Percentiles rank a stretch among this genome's conserved stretches.
Evolutionary conservation across 140 eudicot species (phyloP).

Genomic region (Senecio squalidus): DNA sequence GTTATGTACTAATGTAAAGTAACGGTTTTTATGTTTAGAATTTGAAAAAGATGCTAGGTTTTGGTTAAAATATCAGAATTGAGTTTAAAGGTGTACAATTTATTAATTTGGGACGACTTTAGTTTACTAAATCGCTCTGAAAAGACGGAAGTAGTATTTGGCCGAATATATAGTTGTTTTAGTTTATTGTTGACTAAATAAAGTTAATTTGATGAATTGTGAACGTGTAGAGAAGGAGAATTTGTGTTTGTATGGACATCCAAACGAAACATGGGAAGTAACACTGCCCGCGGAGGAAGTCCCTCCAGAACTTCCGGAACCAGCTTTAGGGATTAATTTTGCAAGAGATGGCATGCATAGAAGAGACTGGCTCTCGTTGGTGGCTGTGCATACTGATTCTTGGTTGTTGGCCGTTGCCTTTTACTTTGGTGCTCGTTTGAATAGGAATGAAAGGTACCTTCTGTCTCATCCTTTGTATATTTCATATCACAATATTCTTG

Average conservation of each 20-base stretch:
- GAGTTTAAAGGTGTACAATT: neutral
- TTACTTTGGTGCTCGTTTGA: conserved; percentile 35
- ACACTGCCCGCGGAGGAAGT: neutral
- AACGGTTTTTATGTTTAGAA: too few species aligned
- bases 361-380: neutral
- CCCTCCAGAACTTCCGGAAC: neutral
- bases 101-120: too few species aligned
- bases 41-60: neutral
- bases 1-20: too few species aligned
- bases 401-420: neutral
- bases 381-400: neutral
- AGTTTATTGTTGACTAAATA: neutral
- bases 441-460: conserved; percentile 73
- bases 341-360: neutral
- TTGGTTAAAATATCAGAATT: neutral
- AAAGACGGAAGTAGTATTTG: neutral
- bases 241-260: neutral
- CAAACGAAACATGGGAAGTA: neutral
- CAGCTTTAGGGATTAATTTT: neutral
- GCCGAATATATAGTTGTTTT: neutral
- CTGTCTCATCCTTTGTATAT: neutral
- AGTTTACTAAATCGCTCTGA: neutral
- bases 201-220: neutral
- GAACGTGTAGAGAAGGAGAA: neutral
- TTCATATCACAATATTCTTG: neutral